Evolutionary conservation across 2,329 filamentous ascomycete species (phyloP), one percentile per base, ranked within the genome.

Genomic region (Gnomoniopsis smithogilvyi): DNA sequence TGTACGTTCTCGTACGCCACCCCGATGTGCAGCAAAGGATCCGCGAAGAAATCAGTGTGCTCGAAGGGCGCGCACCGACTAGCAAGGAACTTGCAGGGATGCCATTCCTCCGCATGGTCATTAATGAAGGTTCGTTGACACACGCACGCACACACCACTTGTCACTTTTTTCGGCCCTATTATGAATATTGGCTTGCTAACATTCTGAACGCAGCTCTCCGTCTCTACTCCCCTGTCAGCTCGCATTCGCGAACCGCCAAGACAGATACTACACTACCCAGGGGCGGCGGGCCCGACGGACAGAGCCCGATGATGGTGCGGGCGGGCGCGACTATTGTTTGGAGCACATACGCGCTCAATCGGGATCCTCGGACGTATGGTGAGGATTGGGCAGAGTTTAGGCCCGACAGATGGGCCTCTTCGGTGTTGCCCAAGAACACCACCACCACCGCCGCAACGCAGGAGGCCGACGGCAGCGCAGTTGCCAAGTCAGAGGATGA

Each of bases 301-400:
- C 41, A 38, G 6, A 47, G 48, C 17, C 56, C 59, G 19, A n/a
- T 62, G 7, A 11, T 49, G 17, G 41, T 62, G 22, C 49, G 43
- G 45, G 60, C 56, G 36, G 56, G 56, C 26, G 19, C 60, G 48
- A 61, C 61, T 19, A 36, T 62, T 34, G 41, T 58, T 6, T 62
- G 61, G 61, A 60, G 54, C 57, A 62, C 61, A 3, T 62, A 62
- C 47, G 34, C 54, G 2, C 34, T 62, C 14, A 60, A 62, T 17
- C 61, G 61, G n/a, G 54, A 60, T 43, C 58, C 58, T 22, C 38
- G 33, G 26, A 33, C 43, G 21, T 62, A 60, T 24, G 61, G 61
- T 36, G 33, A 45, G 3, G 61, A 62, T 41, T 62, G 61, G 61
- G 60, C 60, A 8, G 51, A 58, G 3, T 62, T 55, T 22, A 41